Percentiles rank a stretch among this genome's conserved stretches.
These are phyloP conservation scores for Mycena chlorophos DNA, from an alignment of 768 basidiomycete species.

Conservation along the genomic window DNA sequence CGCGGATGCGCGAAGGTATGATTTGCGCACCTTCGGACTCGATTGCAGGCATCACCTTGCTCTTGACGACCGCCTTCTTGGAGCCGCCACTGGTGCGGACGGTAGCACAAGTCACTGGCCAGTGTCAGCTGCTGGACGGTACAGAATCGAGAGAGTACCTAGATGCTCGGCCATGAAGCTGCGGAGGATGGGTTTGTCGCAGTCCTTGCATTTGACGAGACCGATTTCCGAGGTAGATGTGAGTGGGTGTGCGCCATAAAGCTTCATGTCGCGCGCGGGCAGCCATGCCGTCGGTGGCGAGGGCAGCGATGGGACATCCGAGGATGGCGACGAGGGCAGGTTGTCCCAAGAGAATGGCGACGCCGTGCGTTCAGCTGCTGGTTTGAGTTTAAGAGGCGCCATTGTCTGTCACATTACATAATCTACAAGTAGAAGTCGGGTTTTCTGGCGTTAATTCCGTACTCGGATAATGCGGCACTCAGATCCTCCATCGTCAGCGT, in stretches of 20 bases:
- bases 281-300: constrained; percentile 87
- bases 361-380: constrained; percentile 40
- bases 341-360: constrained; percentile 68
- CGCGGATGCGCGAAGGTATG: constrained; percentile 7
- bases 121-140: not conserved
- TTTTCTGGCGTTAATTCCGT: constrained; percentile 91
- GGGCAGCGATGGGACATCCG: constrained; percentile 45
- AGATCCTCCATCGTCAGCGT: constrained; percentile 98
- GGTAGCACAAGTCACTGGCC: constrained; percentile 59
- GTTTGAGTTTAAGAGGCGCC: constrained; percentile 46
- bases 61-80: constrained; percentile 54
- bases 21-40: constrained; percentile 40
- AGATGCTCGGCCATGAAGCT: constrained; percentile 76
- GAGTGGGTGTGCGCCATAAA: constrained; percentile 79
- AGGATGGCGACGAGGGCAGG: constrained; percentile 36
- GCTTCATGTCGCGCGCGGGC: constrained; percentile 82
- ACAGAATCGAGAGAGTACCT: constrained; percentile 44
- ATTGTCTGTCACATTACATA: not conserved
- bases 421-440: constrained; percentile 86
- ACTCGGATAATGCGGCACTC: constrained; percentile 88
- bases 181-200: constrained; percentile 76
- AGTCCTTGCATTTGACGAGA: constrained; percentile 76
- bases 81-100: constrained; percentile 54
- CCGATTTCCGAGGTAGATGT: constrained; percentile 59
- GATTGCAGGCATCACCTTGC: constrained; percentile 44